Evolutionary conservation across 176 grass and related monocot species (phyloP).

Genomic region (Hordeum marinum): DNA sequence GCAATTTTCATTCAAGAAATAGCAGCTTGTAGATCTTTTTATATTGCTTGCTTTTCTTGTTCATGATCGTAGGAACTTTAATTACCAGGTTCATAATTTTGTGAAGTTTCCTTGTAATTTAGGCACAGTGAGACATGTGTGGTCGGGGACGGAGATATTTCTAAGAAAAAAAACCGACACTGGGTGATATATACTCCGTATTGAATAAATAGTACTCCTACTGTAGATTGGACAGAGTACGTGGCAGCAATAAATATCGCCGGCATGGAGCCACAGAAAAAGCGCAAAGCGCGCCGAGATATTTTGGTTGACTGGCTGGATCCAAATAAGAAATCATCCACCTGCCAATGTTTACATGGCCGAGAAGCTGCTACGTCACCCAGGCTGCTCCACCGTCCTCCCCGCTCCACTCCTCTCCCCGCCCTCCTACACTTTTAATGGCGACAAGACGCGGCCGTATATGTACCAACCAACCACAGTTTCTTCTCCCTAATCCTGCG

Average conservation of each 20-base stretch:
- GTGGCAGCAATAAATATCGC: background rate
- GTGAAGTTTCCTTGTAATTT: no score
- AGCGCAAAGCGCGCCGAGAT: constrained; percentile 11
- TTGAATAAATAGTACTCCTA: no score
- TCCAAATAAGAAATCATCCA: background rate
- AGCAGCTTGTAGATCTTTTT: no score
- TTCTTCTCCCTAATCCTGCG: background rate
- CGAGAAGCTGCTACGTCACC: constrained; percentile 25
- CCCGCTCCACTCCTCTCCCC: background rate
- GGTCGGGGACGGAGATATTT: no score
- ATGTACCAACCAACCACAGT: background rate
- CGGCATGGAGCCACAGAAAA: background rate
- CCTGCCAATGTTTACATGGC: background rate
- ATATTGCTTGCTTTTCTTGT: no score
- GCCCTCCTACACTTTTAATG: constrained; percentile 14
- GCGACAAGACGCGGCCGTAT: constrained; percentile 16
- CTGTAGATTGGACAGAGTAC: background rate
- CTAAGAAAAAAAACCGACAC: no score
- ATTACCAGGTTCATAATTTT: no score
- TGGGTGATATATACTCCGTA: no score
- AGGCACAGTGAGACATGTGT: no score
- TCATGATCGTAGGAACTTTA: no score
- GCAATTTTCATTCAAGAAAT: no score
- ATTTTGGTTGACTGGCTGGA: constrained; percentile 6
- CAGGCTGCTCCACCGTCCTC: background rate